Conservation (phyloP, 2,329 filamentous ascomycete genomes). For the Cercospora beticola region DNA sequence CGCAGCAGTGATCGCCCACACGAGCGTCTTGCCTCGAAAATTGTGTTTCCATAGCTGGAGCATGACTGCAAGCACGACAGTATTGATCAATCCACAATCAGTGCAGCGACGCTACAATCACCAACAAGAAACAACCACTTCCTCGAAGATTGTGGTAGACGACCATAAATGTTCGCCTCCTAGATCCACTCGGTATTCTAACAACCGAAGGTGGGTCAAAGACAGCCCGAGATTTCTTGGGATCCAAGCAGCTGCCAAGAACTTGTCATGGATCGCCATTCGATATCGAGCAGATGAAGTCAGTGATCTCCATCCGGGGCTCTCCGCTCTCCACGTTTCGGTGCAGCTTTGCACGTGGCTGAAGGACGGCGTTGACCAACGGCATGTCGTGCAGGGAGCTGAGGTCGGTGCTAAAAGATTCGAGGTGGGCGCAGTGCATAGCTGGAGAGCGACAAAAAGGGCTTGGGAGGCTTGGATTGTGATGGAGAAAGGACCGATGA, state of each 20-base stretch:
- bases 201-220: neutral
- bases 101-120: neutral
- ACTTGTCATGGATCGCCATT: neutral
- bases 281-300: neutral
- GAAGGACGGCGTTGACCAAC: neutral
- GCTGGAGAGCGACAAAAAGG: neutral
- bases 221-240: neutral
- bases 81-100: neutral
- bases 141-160: neutral
- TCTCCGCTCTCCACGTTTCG: neutral
- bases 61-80: neutral
- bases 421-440: neutral
- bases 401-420: neutral
- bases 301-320: neutral
- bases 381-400: neutral
- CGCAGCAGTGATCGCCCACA: constrained; percentile 2
- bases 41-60: constrained; percentile 5
- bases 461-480: neutral
- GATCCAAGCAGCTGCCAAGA: neutral
- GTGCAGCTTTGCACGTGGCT: neutral
- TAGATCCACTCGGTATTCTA: neutral
- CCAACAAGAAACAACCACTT: neutral
- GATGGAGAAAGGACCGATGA: neutral
- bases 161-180: neutral
- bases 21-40: constrained; percentile 8